phyloP scores from a whole-genome alignment of 2,329 filamentous ascomycete species.

The Ceratocystis variospora region DNA sequence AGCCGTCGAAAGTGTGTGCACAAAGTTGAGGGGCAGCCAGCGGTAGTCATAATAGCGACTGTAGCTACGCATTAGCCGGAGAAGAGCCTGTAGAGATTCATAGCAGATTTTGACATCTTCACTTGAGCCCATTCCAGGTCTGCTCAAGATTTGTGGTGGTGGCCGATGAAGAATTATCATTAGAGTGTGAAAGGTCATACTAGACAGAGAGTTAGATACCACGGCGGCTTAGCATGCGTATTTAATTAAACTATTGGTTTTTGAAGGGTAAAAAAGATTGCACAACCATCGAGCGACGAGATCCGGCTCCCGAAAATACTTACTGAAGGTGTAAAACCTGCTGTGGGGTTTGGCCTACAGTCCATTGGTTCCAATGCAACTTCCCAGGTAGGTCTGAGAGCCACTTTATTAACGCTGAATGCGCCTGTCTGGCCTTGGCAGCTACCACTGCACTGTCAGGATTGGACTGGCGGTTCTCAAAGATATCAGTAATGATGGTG shows the following conservation, averaged over 20 bases:
- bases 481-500: constrained; percentile 37
- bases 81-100: constrained; percentile 33
- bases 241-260: too few relatives aligned
- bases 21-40: constrained; percentile 35
- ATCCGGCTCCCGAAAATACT: neutral
- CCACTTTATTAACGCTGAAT: constrained; percentile 35
- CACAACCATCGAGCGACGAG: neutral
- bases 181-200: constrained; percentile 36
- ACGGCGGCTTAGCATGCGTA: too few relatives aligned
- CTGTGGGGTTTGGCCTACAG: constrained; percentile 32
- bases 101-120: constrained; percentile 39
- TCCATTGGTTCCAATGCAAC: constrained; percentile 40
- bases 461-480: constrained; percentile 34
- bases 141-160: constrained; percentile 31
- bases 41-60: constrained; percentile 32
- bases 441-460: constrained; percentile 31
- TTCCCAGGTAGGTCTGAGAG: constrained; percentile 33
- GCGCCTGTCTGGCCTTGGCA: constrained; percentile 33
- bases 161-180: constrained; percentile 40
- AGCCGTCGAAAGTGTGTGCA: constrained; percentile 36
- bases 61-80: constrained; percentile 33
- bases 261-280: neutral
- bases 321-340: constrained; percentile 35
- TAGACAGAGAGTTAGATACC: neutral
- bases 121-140: constrained; percentile 28